Evolutionary conservation across 176 grass and related monocot genomes (phyloP), one percentile per base, ranked within the genome.

Genomic region (Aegilops longissima): DNA sequence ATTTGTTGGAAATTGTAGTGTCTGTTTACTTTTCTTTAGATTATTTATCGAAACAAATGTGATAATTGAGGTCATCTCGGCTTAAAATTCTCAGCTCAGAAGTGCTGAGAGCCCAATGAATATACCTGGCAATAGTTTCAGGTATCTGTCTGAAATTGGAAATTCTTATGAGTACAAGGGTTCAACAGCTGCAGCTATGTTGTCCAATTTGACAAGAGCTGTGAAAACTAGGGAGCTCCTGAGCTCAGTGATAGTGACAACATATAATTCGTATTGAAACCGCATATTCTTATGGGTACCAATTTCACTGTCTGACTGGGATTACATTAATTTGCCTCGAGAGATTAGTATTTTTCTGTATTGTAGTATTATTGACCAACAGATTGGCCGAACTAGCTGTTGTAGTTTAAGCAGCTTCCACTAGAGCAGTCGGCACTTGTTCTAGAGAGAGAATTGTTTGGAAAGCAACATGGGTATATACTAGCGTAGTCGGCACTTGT

Each of bases 401-500:
- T 66, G 25, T 34, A 52, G 13, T 80, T 66, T 66, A 67, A 75
- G 36, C 3, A 33, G 34, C 31, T 40, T 24, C 12, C 3, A 56
- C 30, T 70, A 14, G 30, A 70, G 12, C 59, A 40, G 9, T 68
- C 4, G 30, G 66, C 63, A 78, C 34, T 67, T 75, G 31, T 56
- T 73, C 74, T 24, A 13, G 84, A 45, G 77, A 83, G 66, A 36
- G 66, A 72, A 49, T 23, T 4, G 42, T 66, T 47, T n/a, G 14
- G 44, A 58, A 90, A 86, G 63, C 66, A 56, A 4, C 73, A 65
- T 65, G n/a, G 61, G 67, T 23, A 78, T 36, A 38, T 47, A 31
- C 66, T 27, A 54, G 51, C 33, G 38, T 24, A 44, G 8, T 67
- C 4, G 29, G 65, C 63, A 78, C 33, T 67, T 80, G 39, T 42